Evolutionary conservation across 371 early-diverging fungal genomes (phyloP), one percentile per base, ranked within the genome.

Genomic region (Mucor saturninus): DNA sequence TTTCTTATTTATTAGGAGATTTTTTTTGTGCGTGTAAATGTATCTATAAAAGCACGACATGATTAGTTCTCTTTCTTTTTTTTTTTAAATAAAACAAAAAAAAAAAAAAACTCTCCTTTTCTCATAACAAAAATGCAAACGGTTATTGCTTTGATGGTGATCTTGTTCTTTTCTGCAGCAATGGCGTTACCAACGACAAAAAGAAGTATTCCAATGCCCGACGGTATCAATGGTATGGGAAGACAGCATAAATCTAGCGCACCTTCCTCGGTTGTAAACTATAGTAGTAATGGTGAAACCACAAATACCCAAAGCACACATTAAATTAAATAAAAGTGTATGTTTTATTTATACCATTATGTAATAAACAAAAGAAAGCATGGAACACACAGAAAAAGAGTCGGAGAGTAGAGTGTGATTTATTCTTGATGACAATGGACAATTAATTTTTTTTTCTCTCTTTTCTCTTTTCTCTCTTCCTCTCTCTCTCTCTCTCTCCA

Each of bases 181-280:
- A 42, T 42, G 42, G 42, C 42, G 6, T 42, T 42, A 42, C 42
- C 42, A 13, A 8, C 8, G 35, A 4, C 42, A 42, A 42, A 42
- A 13, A 42, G n/a, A 13, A 13, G 42, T 9, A 11, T 42, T n/a
- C n/a, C 11, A 4, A 42, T 42, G 42, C 42, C 42, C 6, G 11
- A 42, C 11, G 42, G 42, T 42, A 42, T 42, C n/a, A 42, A 42
- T 42, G 42, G 42, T 42, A 42, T 42, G 42, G 42, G 42, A 13
- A 42, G 42, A 42, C 42, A 42, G 4, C 42, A 42, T 42, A 6
- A 42, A 11, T 42, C 42, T 2, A 13, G 10, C 4, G 42, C 14
- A 4, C 35, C 35, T 6, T 13, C 42, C 4, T 9, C n/a, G 4
- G 14, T n/a, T 4, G 42, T 42, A 4, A 42, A 13, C n/a, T 42